Conservation (phyloP, 2,329 filamentous ascomycete species). For the Dryadomyces sulphureus region DNA sequence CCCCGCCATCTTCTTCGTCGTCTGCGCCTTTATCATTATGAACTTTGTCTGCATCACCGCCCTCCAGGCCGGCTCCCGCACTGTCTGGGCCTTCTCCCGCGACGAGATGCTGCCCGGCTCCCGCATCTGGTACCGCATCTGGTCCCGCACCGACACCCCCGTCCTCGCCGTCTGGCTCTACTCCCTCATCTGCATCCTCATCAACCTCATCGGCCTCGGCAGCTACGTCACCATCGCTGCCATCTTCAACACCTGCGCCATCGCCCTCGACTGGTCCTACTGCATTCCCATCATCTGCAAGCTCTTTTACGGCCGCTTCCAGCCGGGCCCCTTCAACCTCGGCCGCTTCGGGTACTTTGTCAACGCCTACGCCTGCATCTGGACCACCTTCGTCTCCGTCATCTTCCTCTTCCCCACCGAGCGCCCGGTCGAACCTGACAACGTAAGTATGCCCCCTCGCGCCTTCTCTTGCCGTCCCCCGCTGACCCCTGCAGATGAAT, state of each 20-base stretch:
- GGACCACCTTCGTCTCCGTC: slow-evolving; percentile 36
- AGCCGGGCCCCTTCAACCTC: slow-evolving; percentile 36
- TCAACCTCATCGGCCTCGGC: slow-evolving; percentile 44
- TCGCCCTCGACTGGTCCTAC: slow-evolving; percentile 40
- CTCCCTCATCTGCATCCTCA: slow-evolving; percentile 35
- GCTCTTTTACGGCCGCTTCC: slow-evolving; percentile 29
- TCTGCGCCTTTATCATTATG: slow-evolving; percentile 41
- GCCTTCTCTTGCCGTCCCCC: neutral
- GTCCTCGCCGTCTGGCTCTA: slow-evolving; percentile 41
- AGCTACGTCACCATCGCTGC: slow-evolving; percentile 36
- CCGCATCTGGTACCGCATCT: slow-evolving; percentile 32
- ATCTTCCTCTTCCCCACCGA: slow-evolving; percentile 38
- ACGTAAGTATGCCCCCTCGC: slow-evolving; percentile 17
- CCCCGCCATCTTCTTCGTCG: slow-evolving; percentile 37
- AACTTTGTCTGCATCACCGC: slow-evolving; percentile 45
- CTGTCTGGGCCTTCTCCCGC: slow-evolving; percentile 39
- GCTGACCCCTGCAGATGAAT: slow-evolving; percentile 28
- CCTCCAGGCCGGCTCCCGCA: slow-evolving; percentile 36
- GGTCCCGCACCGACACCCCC: slow-evolving; percentile 32
- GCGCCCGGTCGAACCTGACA: slow-evolving; percentile 28
- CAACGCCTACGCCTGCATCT: slow-evolving; percentile 32
- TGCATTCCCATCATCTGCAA: slow-evolving; percentile 42
- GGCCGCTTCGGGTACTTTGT: slow-evolving; percentile 24
- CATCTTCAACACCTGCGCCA: slow-evolving; percentile 39
- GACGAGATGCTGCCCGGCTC: slow-evolving; percentile 33